Base-by-base conservation (phyloP, 2,329 filamentous ascomycete species). In the Fusarium chaquense region DNA sequence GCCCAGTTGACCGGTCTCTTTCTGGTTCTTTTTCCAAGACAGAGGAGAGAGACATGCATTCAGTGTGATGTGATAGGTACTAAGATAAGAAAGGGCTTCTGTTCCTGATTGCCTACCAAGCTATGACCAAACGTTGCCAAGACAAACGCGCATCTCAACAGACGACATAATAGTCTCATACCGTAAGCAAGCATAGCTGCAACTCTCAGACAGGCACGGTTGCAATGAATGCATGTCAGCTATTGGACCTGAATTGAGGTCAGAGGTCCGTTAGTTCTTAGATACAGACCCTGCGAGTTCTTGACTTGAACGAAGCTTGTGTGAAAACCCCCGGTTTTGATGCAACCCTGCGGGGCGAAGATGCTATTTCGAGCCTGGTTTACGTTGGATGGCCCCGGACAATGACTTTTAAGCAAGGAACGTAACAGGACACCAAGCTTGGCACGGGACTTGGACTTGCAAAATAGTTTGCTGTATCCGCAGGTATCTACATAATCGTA, bases 391-490 rank as follows among this genome's bases (percentile, higher is more conserved):
- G 16, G 18, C 35, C 40, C 40, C 36, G 30, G 35, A 16, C 43
- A 57, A 38, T 36, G 43, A 38, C 40, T 32, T 24, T 32, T 24
- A 32, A 56, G 51, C 59, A 64, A 64, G 61, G 61, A 58, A 64
- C 44, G 26, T 20, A 63, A 28, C 41, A 57, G 52, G 41, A 46
- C 44, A 32, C 22, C 33, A 58, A 46, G 64, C 66, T 69, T 69
- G 66, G 66, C 60, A 62, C 45, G 28, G 60, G 41, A 65, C 41
- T 47, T 62, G 60, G 41, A 65, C 36, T 47, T 62, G 58, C 50
- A 45, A 56, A 35, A 28, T 9, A 13, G 47, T 38, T 32, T 13
- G 15, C 5, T 28, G 32, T 26, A 20, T 38, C 36, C 36, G 18
- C 36, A n/a, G 15, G 32, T 13, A 28, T 28, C 22, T 45, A 28